A percentile compares a stretch with the other conserved stretches of the same genome.
phyloP scores from a whole-genome alignment of 495 filamentous ascomycete species.

The Lineolata rhizophorae region DNA sequence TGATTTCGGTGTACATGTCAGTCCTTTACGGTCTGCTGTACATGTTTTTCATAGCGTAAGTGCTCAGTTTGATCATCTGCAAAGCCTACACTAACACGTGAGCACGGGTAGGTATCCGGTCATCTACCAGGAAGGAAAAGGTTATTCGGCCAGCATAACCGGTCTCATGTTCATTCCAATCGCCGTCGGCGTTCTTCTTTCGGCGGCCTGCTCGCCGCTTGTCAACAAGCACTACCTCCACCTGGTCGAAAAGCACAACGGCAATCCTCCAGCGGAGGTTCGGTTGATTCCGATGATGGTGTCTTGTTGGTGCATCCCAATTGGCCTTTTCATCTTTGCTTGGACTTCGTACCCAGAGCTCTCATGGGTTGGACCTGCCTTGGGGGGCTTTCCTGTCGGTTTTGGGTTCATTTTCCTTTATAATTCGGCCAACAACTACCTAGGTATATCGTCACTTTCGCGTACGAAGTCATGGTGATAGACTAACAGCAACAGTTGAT shows the following conservation, averaged over 20 bases:
- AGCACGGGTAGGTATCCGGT: constrained; percentile 40
- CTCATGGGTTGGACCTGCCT: constrained; percentile 45
- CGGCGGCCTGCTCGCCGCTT: constrained; percentile 41
- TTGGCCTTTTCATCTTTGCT: constrained; percentile 66
- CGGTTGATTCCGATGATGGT: constrained; percentile 73
- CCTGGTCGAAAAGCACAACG: constrained; percentile 31
- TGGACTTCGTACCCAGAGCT: constrained; percentile 50
- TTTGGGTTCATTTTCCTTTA: constrained; percentile 79
- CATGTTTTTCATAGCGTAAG: constrained; percentile 57
- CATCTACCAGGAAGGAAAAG: constrained; percentile 54
- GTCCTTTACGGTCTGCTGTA: constrained; percentile 59
- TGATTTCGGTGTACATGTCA: constrained; percentile 58
- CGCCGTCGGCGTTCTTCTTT: constrained; percentile 41
- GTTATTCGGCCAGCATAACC: constrained; percentile 44
- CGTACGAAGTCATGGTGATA: no score
- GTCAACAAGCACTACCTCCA: constrained; percentile 62
- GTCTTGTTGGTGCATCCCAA: constrained; percentile 57
- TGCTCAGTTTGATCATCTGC: constrained; percentile 1
- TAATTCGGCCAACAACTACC: constrained; percentile 67
- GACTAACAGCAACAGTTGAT: constrained; percentile 71
- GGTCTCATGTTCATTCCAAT: constrained; percentile 69
- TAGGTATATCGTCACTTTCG: no score
- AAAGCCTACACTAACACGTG: neutral
- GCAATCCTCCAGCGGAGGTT: constrained; percentile 50
- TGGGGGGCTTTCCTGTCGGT: constrained; percentile 57